Base-by-base conservation (phyloP, 495 filamentous ascomycete species). In the Hypomontagnella submonticulosa region DNA sequence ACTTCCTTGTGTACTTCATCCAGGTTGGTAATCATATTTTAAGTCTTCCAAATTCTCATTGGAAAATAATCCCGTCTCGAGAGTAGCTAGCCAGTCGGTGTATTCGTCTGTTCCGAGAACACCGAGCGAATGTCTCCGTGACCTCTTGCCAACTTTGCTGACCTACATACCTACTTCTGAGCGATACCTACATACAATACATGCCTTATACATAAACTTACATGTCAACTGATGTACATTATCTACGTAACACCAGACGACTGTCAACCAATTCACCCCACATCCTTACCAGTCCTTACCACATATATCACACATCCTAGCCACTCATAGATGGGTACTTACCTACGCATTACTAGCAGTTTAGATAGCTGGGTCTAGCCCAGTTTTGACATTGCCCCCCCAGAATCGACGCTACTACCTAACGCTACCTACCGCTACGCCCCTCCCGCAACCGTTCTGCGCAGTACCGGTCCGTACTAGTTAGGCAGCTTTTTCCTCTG, bases 401-500 rank as follows among this genome's bases (percentile, higher is more conserved):
- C 34, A 15, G 30, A 41, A 58, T 52, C 64, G 54, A 67, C 64
- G 52, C 58, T 63, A 58, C 58, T 63, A 58, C 41, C 41, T 12
- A 16, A 38, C 36, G 19, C 38, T 11, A 43, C 33, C 13, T 50
- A 34, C 48, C 16, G 8, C 50, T 63, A 64, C 66, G 55, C 60
- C 66, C 66, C 66, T 69, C 66, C 60, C 66, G 60, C 37, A 61
- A 56, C 50, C 47, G 47, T 57, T 49, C 58, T 53, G 19, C 59
- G 41, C 59, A 61, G 57, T 61, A 61, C 57, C 57, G 57, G 41
- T 44, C 51, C 13, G 51, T 56, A 23, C 15, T 49, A 47, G 23
- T 61, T 62, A 43, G 43, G 60, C 55, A 58, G 15, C 62, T 59
- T 48, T 44, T n/a, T n/a, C n/a, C n/a, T n/a, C 33, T 44, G 15